A percentile compares a stretch with the other conserved stretches of the same genome.
phyloP scores from a whole-genome alignment of 805 yeast genomes.

The Suhomyces sp. region DNA sequence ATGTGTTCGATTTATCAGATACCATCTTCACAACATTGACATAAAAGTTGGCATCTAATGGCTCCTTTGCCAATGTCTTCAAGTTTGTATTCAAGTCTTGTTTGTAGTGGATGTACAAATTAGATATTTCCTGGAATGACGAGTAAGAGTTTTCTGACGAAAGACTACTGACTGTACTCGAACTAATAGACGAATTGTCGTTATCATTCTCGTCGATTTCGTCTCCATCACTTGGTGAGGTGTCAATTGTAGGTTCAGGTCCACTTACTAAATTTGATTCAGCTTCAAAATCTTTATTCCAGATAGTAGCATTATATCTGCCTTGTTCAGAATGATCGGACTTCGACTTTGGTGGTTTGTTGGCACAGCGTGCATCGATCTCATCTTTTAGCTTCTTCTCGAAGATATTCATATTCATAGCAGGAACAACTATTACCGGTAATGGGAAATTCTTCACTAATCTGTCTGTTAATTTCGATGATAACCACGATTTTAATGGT shows the following conservation, averaged over 20 bases:
- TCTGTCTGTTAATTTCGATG: constrained; percentile 63
- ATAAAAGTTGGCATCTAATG: constrained; percentile 28
- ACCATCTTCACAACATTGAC: constrained; percentile 26
- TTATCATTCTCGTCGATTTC: too few species aligned
- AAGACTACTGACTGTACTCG: constrained; percentile 23
- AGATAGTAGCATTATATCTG: neutral
- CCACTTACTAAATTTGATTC: too few species aligned
- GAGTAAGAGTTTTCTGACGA: constrained; percentile 33
- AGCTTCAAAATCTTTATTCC: constrained; percentile 1
- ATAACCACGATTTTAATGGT: constrained; percentile 58
- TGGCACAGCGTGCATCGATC: constrained; percentile 14
- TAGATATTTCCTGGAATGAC: constrained; percentile 40
- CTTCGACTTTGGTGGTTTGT: neutral
- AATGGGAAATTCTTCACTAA: constrained; percentile 62
- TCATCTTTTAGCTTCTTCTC: constrained; percentile 44
- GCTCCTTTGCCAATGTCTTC: constrained; percentile 14
- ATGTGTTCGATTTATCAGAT: constrained; percentile 33
- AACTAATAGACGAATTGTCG: constrained; percentile 16
- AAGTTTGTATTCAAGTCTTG: constrained; percentile 15
- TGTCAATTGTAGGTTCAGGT: too few species aligned
- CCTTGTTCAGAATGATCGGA: too few species aligned
- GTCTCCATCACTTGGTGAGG: too few species aligned
- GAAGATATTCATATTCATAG: constrained; percentile 54
- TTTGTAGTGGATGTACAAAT: constrained; percentile 31
- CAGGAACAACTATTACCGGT: constrained; percentile 68